Evolutionary conservation across 169 alveolate genomes (phyloP).

Genomic region (Plasmodium blacklocki): DNA sequence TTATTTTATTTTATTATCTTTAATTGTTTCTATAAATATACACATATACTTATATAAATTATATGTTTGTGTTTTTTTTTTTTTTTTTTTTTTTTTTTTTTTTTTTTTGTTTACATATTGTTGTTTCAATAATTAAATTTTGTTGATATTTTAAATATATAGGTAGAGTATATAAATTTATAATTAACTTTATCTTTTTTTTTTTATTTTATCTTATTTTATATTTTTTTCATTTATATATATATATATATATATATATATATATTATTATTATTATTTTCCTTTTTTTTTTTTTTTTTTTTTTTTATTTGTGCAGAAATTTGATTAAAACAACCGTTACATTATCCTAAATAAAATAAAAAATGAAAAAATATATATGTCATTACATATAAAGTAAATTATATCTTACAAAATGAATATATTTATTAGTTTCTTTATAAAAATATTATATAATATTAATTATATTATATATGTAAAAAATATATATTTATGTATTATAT

Average conservation of each 20-base stretch:
- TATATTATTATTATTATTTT: neutral
- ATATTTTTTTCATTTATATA: conserved; percentile 22
- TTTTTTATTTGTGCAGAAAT: conserved; percentile 55
- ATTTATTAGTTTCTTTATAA: no score
- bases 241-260: neutral
- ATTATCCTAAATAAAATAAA: conserved; percentile 16
- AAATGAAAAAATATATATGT: neutral
- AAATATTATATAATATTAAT: no score
- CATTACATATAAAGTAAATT: no score
- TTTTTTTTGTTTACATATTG: conserved; percentile 2
- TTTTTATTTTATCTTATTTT: conserved; percentile 16
- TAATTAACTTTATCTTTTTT: neutral
- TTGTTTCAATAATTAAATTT: conserved; percentile 46
- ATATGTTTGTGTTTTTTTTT: neutral
- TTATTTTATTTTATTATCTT: no score
- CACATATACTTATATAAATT: neutral
- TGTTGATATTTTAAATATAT: conserved; percentile 43
- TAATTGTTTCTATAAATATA: neutral
- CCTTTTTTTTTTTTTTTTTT: neutral
- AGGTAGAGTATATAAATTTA: neutral
- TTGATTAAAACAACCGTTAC: conserved; percentile 75
- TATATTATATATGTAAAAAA: no score
- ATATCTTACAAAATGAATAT: no score
- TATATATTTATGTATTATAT: no score
- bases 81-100: conserved; percentile 1